Evolutionary conservation across 2,329 filamentous ascomycete genomes (phyloP).

Genomic region (Trichoderma aggressivum): DNA sequence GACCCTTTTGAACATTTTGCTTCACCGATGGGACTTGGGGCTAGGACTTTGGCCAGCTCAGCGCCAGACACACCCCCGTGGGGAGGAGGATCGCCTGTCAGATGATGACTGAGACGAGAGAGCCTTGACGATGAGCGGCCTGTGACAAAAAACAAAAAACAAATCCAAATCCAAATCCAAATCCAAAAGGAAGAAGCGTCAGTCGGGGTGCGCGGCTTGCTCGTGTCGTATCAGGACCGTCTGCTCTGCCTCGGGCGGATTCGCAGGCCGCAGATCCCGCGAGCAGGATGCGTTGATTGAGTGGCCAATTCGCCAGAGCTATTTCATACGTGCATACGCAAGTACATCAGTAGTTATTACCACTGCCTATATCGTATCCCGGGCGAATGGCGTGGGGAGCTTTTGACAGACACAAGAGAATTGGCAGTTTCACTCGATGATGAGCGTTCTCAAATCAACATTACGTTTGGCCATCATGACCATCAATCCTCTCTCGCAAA

Average conservation of each 20-base stretch:
- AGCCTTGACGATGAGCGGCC: not conserved
- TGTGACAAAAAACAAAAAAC: not conserved
- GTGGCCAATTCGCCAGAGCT: not conserved
- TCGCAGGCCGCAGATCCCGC: not conserved
- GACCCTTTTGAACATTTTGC: not conserved
- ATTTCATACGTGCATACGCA: not conserved
- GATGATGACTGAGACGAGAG: slow-evolving; percentile 4
- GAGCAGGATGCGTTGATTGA: not conserved
- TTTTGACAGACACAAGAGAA: not conserved
- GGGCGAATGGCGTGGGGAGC: not conserved
- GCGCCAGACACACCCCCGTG: not conserved
- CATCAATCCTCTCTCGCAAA: not conserved
- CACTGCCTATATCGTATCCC: not conserved
- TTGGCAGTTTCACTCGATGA: not conserved
- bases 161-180: not conserved
- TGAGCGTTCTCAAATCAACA: not conserved
- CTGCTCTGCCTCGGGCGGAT: not conserved
- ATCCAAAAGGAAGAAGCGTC: too few species aligned
- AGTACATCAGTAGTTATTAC: not conserved
- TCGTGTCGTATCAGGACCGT: not conserved
- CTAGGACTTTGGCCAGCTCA: not conserved
- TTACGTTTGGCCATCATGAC: slow-evolving; percentile 3
- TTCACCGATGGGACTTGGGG: slow-evolving; percentile 8
- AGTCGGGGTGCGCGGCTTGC: not conserved
- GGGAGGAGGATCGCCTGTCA: slow-evolving; percentile 1